phyloP scores from a whole-genome alignment of 108 stramenopile genomes.

The Chaetoceros muelleri region DNA sequence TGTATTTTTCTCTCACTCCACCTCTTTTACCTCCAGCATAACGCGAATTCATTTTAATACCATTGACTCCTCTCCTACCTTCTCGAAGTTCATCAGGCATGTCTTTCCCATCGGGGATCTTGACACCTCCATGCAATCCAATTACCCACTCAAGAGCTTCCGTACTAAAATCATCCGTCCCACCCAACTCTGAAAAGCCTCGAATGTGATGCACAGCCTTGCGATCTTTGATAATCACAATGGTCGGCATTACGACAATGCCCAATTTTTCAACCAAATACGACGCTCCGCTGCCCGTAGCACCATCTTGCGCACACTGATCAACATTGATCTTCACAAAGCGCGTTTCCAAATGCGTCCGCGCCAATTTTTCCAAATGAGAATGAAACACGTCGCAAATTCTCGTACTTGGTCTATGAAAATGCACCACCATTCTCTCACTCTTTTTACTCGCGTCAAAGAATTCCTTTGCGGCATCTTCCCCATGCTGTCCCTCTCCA shows the following conservation, averaged over 20 bases:
- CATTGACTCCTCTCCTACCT: slow-evolving; percentile 1
- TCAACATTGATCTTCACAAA: slow-evolving; percentile 96
- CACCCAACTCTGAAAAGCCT: slow-evolving; percentile 98
- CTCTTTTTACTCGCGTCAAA: slow-evolving; percentile 85
- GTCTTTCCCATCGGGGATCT: slow-evolving; percentile 31
- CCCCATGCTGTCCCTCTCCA: slow-evolving; percentile 40
- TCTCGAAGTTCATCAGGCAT: slow-evolving; percentile 16
- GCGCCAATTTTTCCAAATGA: slow-evolving; percentile 77
- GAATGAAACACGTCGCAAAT: slow-evolving; percentile 88
- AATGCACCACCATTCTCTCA: slow-evolving; percentile 87
- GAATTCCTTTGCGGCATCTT: slow-evolving; percentile 73
- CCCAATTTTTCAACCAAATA: slow-evolving; percentile 91
- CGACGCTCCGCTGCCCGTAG: slow-evolving; percentile 45
- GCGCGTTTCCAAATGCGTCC: slow-evolving; percentile 85
- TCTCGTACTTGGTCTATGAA: slow-evolving; percentile 87
- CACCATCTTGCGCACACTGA: slow-evolving; percentile 66
- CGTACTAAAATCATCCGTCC: slow-evolving; percentile 80
- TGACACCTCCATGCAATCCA: slow-evolving; percentile 45
- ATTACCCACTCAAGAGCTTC: slow-evolving; percentile 76
- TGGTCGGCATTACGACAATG: slow-evolving; percentile 92
- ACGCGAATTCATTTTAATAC: background rate
- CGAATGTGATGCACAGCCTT: slow-evolving; percentile 87
- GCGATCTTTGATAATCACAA: slow-evolving; percentile 86
- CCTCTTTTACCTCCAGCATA: background rate
- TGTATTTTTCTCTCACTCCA: background rate